Base-by-base conservation (phyloP, 2,329 filamentous ascomycete genomes). In the Ampelomyces quisqualis region DNA sequence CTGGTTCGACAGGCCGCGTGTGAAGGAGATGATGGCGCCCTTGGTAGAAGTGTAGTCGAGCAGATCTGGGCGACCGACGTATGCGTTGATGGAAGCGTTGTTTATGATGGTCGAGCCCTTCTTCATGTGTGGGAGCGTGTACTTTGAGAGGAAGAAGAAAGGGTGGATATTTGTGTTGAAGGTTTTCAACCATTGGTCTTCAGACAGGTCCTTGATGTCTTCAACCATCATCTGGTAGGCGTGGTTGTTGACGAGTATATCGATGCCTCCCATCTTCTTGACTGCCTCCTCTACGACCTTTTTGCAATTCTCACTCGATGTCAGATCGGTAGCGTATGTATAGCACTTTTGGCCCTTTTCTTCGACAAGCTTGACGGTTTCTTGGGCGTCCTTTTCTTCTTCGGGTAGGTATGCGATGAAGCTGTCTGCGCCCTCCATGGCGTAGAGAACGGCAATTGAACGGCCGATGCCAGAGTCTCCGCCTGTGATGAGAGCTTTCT, bases 91-190 rank as follows among this genome's bases (percentile, higher is more conserved):
- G 21, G 85, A 90, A 30, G 86, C 83, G 63, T 88, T 90, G 73
- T 91, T 93, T 77, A 94, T 89, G 65, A 94, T 89, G 18, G 81
- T 82, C 40, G 81, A 77, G 23, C 88, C 88, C n/a, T 68, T 66
- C 60, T 80, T 79, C 81, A 93, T 86, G 68, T 90, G 84, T 1
- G 81, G 82, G 8, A 93, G 74, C 9, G 77, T 70, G 60, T 90
- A 88, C 67, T 93, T 93, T 45, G 86, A 78, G 23, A 91, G 74
- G 71, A 83, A 91, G 75, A 90, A 93, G 73, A 82, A 85, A 3
- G 85, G 79, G 67, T 91, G 85, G 58, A 93, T 90, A 71, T 93
- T 94, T 33, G 82, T 87, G 68, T 88, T 77, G 70, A 94, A 91
- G 0, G 86, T 91, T 44, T 82, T 75, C 36, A 84, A 57, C 87